These are phyloP conservation scores for Phycomyces nitens DNA, from an alignment of 192 early-diverging fungal genomes.

Conservation along the genomic window DNA sequence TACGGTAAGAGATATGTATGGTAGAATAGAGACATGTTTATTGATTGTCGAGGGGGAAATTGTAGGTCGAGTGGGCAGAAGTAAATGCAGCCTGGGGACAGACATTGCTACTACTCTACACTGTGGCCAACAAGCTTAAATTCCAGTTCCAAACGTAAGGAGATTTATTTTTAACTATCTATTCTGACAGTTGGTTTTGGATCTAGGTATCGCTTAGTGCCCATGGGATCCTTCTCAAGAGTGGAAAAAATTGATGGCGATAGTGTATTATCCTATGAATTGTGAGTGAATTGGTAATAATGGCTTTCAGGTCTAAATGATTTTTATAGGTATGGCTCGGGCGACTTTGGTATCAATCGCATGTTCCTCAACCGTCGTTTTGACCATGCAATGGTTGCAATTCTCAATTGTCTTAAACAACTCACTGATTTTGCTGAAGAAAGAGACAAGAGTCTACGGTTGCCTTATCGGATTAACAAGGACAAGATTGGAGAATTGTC, in stretches of 20 bases:
- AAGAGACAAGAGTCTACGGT: constrained; percentile 65
- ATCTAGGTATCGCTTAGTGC: constrained; percentile 75
- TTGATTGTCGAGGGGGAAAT: no score
- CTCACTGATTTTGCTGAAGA: constrained; percentile 77
- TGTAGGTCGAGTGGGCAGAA: constrained; percentile 87
- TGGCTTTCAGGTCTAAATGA: background rate
- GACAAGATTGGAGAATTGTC: constrained; percentile 84
- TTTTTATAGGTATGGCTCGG: constrained; percentile 68
- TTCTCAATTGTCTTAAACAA: constrained; percentile 87
- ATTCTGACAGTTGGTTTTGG: no score
- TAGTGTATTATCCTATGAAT: constrained; percentile 62
- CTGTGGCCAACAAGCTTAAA: constrained; percentile 77
- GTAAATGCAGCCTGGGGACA: constrained; percentile 98
- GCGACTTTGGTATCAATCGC: constrained; percentile 71
- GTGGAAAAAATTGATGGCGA: constrained; percentile 84
- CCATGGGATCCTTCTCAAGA: constrained; percentile 88
- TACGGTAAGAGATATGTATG: constrained; percentile 41
- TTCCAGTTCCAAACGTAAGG: constrained; percentile 75
- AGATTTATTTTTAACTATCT: no score
- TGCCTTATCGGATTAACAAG: constrained; percentile 81
- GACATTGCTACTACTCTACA: constrained; percentile 79
- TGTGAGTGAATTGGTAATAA: constrained; percentile 46
- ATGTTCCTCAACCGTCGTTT: constrained; percentile 80
- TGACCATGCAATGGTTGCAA: constrained; percentile 85
- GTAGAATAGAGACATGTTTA: background rate